Evolutionary conservation across 495 filamentous ascomycete genomes (phyloP).

Genomic region (Podospora bellae-mahoneyi): DNA sequence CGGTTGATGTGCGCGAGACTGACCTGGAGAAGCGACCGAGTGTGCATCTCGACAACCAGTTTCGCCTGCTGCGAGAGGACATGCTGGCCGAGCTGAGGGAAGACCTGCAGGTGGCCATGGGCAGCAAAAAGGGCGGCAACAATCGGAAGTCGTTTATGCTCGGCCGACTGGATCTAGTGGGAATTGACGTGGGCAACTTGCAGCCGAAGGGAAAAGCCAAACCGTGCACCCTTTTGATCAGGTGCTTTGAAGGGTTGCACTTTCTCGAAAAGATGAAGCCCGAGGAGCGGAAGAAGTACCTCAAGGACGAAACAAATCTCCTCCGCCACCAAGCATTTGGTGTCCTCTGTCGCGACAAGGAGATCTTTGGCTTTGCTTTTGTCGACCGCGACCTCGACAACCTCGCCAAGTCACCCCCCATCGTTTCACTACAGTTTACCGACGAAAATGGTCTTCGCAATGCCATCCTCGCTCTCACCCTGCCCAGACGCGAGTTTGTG

Average conservation of each 20-base stretch:
- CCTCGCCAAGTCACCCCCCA: conserved; percentile 45
- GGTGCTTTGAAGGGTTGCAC: conserved; percentile 45
- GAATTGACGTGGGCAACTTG: conserved; percentile 31
- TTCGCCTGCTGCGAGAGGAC: conserved; percentile 72
- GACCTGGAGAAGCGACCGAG: conserved; percentile 39
- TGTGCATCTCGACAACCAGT: conserved; percentile 71
- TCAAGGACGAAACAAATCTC: conserved; percentile 48
- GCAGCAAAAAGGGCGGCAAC: conserved; percentile 43
- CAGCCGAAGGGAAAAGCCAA: conserved; percentile 21
- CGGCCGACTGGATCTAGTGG: conserved; percentile 22
- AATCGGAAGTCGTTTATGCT: conserved; percentile 32
- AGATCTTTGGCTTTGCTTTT: conserved; percentile 60
- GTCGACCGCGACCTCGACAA: conserved; percentile 56
- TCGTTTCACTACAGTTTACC: conserved; percentile 52
- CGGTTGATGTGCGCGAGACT: conserved; percentile 38
- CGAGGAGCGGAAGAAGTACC: conserved; percentile 42
- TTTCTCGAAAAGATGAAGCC: conserved; percentile 32
- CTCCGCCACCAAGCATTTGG: conserved; percentile 61
- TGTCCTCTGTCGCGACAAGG: conserved; percentile 50
- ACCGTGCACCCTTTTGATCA: conserved; percentile 46
- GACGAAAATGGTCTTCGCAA: conserved; percentile 36
- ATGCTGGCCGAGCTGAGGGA: conserved; percentile 65
- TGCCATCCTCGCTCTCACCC: conserved; percentile 40
- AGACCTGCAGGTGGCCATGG: conserved; percentile 49
- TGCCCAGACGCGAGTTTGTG: conserved; percentile 41